These are phyloP conservation scores for Ustilago shanxiensis DNA, from an alignment of 1,284 basidiomycete genomes.

Conservation along the genomic window DNA sequence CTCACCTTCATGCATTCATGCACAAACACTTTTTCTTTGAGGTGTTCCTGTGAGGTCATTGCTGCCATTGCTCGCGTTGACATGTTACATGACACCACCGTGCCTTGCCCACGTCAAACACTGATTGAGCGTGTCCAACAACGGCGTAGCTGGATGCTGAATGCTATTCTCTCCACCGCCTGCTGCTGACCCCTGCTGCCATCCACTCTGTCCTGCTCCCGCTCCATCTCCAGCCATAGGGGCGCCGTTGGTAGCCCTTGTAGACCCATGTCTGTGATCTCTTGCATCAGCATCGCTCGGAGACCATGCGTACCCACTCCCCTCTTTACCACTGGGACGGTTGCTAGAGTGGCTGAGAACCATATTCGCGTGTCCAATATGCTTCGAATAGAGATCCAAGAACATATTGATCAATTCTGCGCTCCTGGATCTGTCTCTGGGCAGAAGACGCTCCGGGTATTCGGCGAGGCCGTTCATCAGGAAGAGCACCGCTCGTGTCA, in stretches of 20 bases:
- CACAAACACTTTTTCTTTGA: neutral
- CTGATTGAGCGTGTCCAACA: slow-evolving; percentile 36
- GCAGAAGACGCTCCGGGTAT: slow-evolving; percentile 35
- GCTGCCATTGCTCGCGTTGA: neutral
- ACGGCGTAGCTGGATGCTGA: slow-evolving; percentile 39
- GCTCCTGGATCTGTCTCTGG: slow-evolving; percentile 27
- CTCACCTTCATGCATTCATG: slow-evolving; percentile 5
- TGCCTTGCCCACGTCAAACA: slow-evolving; percentile 40
- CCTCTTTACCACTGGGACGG: neutral
- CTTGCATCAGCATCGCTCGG: slow-evolving; percentile 8
- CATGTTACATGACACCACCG: slow-evolving; percentile 21
- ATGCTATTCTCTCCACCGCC: slow-evolving; percentile 9
- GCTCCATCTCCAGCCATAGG: neutral
- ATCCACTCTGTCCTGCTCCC: neutral
- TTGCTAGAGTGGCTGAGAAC: slow-evolving; percentile 31
- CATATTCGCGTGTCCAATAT: slow-evolving; percentile 45
- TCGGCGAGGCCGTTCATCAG: slow-evolving; percentile 43
- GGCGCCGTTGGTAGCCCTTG: neutral
- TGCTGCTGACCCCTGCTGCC: neutral
- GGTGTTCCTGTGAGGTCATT: neutral
- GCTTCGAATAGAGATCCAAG: slow-evolving; percentile 40
- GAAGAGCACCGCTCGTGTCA: slow-evolving; percentile 34
- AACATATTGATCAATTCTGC: slow-evolving; percentile 38
- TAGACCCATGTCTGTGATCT: neutral
- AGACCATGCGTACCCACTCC: slow-evolving; percentile 14